Base-by-base conservation (phyloP, 176 grass and related monocot species). In the Coix lacrymajobi region DNA sequence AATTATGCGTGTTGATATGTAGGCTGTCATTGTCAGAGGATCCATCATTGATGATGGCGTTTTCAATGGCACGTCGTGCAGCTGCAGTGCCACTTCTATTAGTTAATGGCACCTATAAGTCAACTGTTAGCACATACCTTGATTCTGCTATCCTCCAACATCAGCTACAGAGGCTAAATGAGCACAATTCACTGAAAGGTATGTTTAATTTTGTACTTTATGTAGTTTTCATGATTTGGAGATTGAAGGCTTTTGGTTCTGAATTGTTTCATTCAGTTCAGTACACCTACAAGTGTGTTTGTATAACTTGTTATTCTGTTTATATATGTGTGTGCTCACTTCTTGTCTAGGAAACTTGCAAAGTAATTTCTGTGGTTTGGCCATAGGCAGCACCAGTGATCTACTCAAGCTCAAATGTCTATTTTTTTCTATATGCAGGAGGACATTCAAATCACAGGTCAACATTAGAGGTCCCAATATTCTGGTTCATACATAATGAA, bases 401-500 rank as follows among this genome's bases (percentile, higher is more conserved):
- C 17, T 20, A 67, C 17, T 37, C 31, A 38, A 22, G 32, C 8
- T 37, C 64, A 57, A 24, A 67, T 34, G 29, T 30, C 43, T 79
- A 66, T 6, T 51, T 48, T 81, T 73, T 82, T 84, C 41, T 80
- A 34, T 81, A 51, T 89, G 78, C 74, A 95, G 94, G 94, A 72
- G 39, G 54, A 36, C 91, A 97, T 62, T 88, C 83, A 85, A 97
- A 92, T 81, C 81, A 67, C 56, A 98, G 91, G 87, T 91, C 92
- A 82, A 95, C 89, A 22, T 80, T 98, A 57, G 96, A 98, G 86
- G 62, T 98, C 77, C 96, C 96, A 65, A 87, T 98, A 91, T 95
- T 98, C 80, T 95, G 96, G 96, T 98, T 98, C 86, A 87, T 98
- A 85, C 90, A 95, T 76, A 87, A 64, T 79, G 96, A 98, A 48